Conservation (phyloP, 805 yeast genomes). For the Myxozyma kluyveri region DNA sequence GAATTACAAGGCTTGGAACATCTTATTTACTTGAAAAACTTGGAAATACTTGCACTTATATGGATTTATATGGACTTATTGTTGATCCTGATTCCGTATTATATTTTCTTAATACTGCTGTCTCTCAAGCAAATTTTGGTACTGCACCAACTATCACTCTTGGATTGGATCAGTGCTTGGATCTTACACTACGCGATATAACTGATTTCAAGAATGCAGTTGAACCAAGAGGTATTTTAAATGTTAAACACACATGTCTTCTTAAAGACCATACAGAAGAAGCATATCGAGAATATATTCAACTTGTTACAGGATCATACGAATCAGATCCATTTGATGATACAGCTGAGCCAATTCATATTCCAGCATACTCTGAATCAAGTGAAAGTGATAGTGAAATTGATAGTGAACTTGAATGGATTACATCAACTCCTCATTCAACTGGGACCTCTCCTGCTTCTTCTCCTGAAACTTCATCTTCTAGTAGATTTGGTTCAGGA, state of each 20-base stretch:
- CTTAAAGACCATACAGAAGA: constrained; percentile 2
- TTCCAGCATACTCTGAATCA: too few relatives aligned
- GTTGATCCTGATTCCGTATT: not conserved
- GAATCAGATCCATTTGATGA: too few relatives aligned
- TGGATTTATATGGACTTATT: not conserved
- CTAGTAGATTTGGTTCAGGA: too few relatives aligned
- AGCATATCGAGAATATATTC: constrained; percentile 3
- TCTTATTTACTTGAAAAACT: not conserved
- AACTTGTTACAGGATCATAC: too few relatives aligned
- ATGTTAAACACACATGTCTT: constrained; percentile 1
- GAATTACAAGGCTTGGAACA: not conserved
- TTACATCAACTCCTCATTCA: too few relatives aligned
- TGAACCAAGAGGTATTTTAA: not conserved
- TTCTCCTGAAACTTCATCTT: too few relatives aligned
- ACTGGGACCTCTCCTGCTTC: too few relatives aligned
- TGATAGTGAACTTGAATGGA: too few relatives aligned
- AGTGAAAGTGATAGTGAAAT: too few relatives aligned
- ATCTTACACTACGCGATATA: constrained; percentile 5
- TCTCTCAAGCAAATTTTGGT: not conserved
- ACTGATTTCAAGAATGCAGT: not conserved
- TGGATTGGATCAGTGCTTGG: not conserved
- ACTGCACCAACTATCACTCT: not conserved
- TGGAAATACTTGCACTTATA: not conserved
- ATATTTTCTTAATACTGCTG: not conserved
- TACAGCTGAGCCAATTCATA: too few relatives aligned